Evolutionary conservation across 306 rosid species (phyloP), one percentile per base, ranked within the genome.

Genomic region (Prunus armeniaca): DNA sequence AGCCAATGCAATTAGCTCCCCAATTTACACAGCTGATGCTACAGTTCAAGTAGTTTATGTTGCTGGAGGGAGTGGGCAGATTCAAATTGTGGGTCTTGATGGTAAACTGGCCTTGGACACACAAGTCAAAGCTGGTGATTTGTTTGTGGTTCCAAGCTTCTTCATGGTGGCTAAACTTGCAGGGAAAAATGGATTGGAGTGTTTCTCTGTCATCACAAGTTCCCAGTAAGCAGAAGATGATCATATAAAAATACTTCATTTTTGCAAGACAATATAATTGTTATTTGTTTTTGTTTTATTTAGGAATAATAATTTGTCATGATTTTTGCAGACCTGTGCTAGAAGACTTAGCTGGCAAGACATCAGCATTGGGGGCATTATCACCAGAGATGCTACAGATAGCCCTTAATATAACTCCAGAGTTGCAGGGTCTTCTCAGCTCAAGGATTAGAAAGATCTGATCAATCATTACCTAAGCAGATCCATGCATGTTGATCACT

Each of bases 101-200:
- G 88, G 90, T 2, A 56, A 86, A 12, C 47, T 47, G 50, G 84
- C 46, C 6, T 73, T 90, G 83, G 85, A 89, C 61, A 34, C 78
- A 32, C 61, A 82, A 52, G 90, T 89, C 19, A 69, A 78, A 77
- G 79, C 72, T 43, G 96, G 90, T 49, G 79, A 88, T 20, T 76
- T 89, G 82, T 13, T 89, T 71, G 76, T 92, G 0, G 91, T 92
- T 74, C 97, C 93, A 1, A 81, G 55, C 1, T 87, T 83, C 64
- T 86, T 83, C 50, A 88, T 72, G 24, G 77, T 76, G 13, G 89
- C 92, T n/a, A 6, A 67, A 67, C 41, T 77, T 70, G 93, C 97
- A 3, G 90, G 89, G 9, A 72, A 12, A 46, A 79, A 82, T 52
- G 93, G 93, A 66, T 5, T 89, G 22, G 96, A 89, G 46, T 79